phyloP scores from a whole-genome alignment of 140 eudicot genomes.

The Senecio squalidus region DNA sequence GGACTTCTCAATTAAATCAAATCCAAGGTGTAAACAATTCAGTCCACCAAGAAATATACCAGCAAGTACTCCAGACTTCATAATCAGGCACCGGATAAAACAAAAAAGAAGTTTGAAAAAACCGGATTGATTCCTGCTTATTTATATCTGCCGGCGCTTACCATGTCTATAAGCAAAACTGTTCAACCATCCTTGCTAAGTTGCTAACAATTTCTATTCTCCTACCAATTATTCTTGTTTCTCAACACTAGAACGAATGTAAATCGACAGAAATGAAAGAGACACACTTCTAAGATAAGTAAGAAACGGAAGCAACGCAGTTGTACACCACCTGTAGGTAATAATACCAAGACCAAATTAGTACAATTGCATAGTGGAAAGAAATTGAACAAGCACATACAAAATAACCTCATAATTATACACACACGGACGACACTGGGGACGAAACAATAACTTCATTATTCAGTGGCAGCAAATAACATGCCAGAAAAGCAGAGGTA shows the following conservation, averaged over 20 bases:
- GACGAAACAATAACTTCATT: background rate
- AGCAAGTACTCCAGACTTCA: background rate
- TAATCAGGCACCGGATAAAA: background rate
- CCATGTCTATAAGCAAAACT: slow-evolving; percentile 12
- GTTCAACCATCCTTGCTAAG: slow-evolving; percentile 23
- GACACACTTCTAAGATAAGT: background rate
- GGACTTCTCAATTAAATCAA: background rate
- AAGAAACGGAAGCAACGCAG: background rate
- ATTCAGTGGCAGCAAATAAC: slow-evolving; percentile 6
- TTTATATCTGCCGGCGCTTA: slow-evolving; percentile 15
- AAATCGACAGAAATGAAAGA: background rate
- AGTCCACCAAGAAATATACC: background rate
- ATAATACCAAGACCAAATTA: slow-evolving; percentile 2
- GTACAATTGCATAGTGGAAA: background rate
- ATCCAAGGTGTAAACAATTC: background rate
- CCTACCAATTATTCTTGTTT: slow-evolving; percentile 14
- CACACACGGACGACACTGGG: background rate
- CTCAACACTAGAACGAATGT: background rate
- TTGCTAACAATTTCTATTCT: background rate
- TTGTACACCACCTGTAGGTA: slow-evolving; percentile 14
- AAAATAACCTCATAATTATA: background rate
- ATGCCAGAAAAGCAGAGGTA: background rate
- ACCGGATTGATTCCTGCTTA: slow-evolving; percentile 16
- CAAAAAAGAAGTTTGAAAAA: background rate
- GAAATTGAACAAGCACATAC: background rate